phyloP scores from a whole-genome alignment of 2,329 filamentous ascomycete species.

The Pseudogymnoascus sp. region DNA sequence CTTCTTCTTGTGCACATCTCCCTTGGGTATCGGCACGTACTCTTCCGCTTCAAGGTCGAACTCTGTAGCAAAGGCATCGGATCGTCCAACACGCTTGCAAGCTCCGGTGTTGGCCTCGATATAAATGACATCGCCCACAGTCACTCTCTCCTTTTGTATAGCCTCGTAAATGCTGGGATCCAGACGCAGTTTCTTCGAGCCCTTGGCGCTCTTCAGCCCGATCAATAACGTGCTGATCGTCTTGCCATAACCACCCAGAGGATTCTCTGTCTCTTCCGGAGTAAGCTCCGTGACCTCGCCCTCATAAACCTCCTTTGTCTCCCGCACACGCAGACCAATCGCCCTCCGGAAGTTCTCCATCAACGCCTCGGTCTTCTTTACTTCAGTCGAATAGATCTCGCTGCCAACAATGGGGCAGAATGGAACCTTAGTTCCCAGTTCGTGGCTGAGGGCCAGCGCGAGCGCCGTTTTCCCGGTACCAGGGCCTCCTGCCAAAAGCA shows the following conservation, averaged over 20 bases:
- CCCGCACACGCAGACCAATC: slow-evolving; percentile 92
- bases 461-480: slow-evolving; percentile 97
- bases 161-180: slow-evolving; percentile 99
- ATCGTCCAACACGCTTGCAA: slow-evolving; percentile 92
- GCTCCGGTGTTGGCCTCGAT: slow-evolving; percentile 98
- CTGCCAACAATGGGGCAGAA: slow-evolving; percentile 98
- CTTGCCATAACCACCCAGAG: slow-evolving; percentile 90
- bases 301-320: slow-evolving; percentile 99
- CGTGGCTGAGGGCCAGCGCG: slow-evolving; percentile 90
- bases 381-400: slow-evolving; percentile 95
- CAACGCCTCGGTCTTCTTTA: slow-evolving; percentile 98
- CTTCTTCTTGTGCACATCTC: slow-evolving; percentile 99
- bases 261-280: slow-evolving; percentile 96
- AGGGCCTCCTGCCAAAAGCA: slow-evolving; percentile 87
- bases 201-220: slow-evolving; percentile 88
- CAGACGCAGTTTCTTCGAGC: slow-evolving; percentile 93
- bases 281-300: slow-evolving; percentile 97
- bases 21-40: slow-evolving; percentile 97
- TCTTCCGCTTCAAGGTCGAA: slow-evolving; percentile 98
- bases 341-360: slow-evolving; percentile 99
- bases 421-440: slow-evolving; percentile 94
- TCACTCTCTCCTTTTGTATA: slow-evolving; percentile 95
- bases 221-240: slow-evolving; percentile 95
- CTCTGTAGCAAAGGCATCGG: slow-evolving; percentile 94
- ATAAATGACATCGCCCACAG: slow-evolving; percentile 95